Evolutionary conservation across 2,329 filamentous ascomycete genomes (phyloP).

Genomic region (Fusarium coffeatum): DNA sequence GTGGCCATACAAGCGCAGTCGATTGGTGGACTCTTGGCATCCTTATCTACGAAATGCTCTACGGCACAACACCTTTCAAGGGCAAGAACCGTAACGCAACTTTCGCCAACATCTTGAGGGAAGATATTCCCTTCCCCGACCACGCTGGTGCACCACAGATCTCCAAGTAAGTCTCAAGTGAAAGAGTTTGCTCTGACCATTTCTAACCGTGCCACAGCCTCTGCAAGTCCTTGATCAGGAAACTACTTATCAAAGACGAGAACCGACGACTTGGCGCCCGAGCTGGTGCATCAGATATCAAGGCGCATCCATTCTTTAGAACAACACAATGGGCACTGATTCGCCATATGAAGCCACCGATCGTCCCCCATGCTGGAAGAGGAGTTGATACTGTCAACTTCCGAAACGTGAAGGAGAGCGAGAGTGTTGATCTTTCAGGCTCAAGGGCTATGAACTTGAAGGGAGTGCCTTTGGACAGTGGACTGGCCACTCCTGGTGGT

Average conservation of each 20-base stretch:
- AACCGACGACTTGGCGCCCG: slow-evolving; percentile 91
- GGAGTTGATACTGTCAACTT: slow-evolving; percentile 97
- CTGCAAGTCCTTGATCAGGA: slow-evolving; percentile 96
- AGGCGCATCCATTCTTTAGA: slow-evolving; percentile 94
- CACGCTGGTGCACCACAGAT: slow-evolving; percentile 85
- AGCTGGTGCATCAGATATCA: slow-evolving; percentile 96
- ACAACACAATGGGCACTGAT: slow-evolving; percentile 97
- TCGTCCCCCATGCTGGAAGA: slow-evolving; percentile 89
- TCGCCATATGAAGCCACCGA: slow-evolving; percentile 97
- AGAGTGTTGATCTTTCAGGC: slow-evolving; percentile 86
- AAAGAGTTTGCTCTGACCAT: neutral
- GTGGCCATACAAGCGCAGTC: slow-evolving; percentile 96
- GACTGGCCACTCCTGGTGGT: slow-evolving; percentile 83
- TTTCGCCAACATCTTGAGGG: slow-evolving; percentile 95
- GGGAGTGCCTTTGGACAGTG: slow-evolving; percentile 88
- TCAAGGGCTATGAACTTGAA: slow-evolving; percentile 68
- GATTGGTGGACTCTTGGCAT: slow-evolving; percentile 99
- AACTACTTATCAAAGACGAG: slow-evolving; percentile 98
- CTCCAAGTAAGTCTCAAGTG: slow-evolving; percentile 77
- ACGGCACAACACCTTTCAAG: slow-evolving; percentile 98
- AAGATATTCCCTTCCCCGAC: slow-evolving; percentile 96
- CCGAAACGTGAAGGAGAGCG: slow-evolving; percentile 96
- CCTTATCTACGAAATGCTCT: slow-evolving; percentile 98
- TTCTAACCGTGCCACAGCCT: slow-evolving; percentile 66
- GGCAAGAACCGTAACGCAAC: slow-evolving; percentile 98